A percentile compares a stretch with the other conserved stretches of the same genome.
These are phyloP conservation scores for Salix arbutifolia DNA, from an alignment of 345 rosid species.

Conservation along the genomic window DNA sequence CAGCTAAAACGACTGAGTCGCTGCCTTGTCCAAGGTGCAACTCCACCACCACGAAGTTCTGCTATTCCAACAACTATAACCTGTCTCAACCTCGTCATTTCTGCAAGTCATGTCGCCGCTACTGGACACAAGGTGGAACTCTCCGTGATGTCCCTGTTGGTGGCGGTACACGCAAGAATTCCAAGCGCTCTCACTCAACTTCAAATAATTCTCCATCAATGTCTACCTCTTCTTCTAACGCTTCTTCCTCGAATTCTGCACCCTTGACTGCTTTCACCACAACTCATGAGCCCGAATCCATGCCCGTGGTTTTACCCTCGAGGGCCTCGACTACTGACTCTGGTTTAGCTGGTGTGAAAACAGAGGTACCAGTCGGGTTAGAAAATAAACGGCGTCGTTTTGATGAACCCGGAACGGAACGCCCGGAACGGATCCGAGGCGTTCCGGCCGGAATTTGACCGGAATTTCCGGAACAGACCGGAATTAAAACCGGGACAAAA, in stretches of 20 bases:
- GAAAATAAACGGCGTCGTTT: not conserved
- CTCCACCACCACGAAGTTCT: constrained; percentile 55
- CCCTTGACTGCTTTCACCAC: constrained; percentile 16
- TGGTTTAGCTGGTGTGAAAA: constrained; percentile 16
- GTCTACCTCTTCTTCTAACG: constrained; percentile 18
- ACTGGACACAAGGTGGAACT: constrained; percentile 70
- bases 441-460: too few relatives aligned
- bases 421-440: too few relatives aligned
- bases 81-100: constrained; percentile 64
- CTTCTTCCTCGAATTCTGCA: constrained; percentile 7
- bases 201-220: constrained; percentile 11
- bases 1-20: constrained; percentile 28
- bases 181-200: constrained; percentile 41
- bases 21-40: constrained; percentile 58
- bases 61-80: constrained; percentile 68
- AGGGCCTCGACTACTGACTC: not conserved
- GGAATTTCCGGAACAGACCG: too few relatives aligned
- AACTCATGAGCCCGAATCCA: constrained; percentile 27
- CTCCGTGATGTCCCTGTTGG: constrained; percentile 67
- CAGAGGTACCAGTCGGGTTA: constrained; percentile 5
- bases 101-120: constrained; percentile 66
- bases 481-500: too few relatives aligned
- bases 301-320: constrained; percentile 11
- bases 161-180: constrained; percentile 55
- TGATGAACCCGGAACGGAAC: too few relatives aligned